These are phyloP conservation scores for Lolium multiflorum DNA, from an alignment of 176 grass and related monocot species.

Conservation along the genomic window DNA sequence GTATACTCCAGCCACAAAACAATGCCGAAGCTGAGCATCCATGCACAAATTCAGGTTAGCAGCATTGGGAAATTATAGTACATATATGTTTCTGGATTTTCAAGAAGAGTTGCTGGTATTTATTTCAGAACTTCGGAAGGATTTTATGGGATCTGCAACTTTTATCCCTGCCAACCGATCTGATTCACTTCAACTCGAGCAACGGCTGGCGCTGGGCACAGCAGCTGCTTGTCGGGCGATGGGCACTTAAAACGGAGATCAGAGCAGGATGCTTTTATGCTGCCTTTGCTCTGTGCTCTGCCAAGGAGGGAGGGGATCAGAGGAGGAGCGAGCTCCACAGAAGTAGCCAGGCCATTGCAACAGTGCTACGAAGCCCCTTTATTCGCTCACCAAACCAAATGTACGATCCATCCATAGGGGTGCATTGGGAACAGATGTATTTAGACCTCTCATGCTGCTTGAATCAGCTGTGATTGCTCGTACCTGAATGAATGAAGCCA, in stretches of 20 bases:
- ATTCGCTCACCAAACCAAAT: slow-evolving; percentile 45
- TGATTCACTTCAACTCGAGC: background rate
- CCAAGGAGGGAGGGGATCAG: slow-evolving; percentile 44
- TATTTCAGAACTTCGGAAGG: background rate
- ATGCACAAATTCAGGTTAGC: no score
- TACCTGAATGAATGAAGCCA: no score
- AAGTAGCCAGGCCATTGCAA: slow-evolving; percentile 46
- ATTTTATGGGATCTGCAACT: slow-evolving; percentile 23
- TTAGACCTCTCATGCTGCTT: no score
- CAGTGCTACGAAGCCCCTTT: slow-evolving; percentile 22
- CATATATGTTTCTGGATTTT: no score
- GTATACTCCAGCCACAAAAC: background rate
- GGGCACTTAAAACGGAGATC: slow-evolving; percentile 43
- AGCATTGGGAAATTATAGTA: no score
- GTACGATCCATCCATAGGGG: slow-evolving; percentile 1
- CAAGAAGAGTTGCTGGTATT: no score
- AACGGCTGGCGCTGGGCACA: slow-evolving; percentile 2
- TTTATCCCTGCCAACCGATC: background rate
- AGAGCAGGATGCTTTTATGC: slow-evolving; percentile 36
- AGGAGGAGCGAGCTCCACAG: slow-evolving; percentile 20
- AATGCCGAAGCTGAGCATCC: no score
- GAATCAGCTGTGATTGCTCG: no score
- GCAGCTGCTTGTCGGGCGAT: slow-evolving; percentile 15
- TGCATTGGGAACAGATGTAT: slow-evolving; percentile 18
- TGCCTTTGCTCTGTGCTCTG: slow-evolving; percentile 30